A percentile compares a stretch with the other conserved stretches of the same genome.
Evolutionary conservation across 139 green algal genomes (phyloP).

Genomic region (Tetraselmis striata): DNA sequence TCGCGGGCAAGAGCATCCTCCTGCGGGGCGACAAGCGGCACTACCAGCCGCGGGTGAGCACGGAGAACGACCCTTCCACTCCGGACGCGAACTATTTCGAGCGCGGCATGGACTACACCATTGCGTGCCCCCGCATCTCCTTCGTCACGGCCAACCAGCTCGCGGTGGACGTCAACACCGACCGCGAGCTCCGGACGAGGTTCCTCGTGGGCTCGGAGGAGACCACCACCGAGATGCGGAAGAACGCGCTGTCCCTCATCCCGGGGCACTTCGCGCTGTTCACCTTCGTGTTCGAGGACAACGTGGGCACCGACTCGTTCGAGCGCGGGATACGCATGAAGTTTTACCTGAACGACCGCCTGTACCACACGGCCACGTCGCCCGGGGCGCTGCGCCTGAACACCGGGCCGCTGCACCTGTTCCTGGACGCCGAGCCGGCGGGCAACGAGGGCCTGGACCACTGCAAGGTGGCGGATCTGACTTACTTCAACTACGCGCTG

Average conservation of each 20-base stretch:
- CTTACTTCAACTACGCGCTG: neutral
- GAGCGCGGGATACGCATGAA: conserved; percentile 10
- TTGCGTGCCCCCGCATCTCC: neutral
- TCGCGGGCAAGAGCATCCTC: neutral
- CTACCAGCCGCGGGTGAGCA: neutral
- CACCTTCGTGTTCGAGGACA: conserved; percentile 19
- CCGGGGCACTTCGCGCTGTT: conserved; percentile 8
- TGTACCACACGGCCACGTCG: conserved; percentile 1
- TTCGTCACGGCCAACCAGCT: neutral
- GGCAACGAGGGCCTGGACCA: neutral
- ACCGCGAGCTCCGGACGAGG: neutral
- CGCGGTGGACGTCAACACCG: neutral
- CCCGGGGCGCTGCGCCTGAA: neutral
- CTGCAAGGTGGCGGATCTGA: neutral
- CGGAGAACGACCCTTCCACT: neutral
- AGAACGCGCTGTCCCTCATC: conserved; percentile 15
- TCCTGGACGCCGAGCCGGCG: neutral
- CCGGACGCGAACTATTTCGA: neutral
- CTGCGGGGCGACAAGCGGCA: neutral
- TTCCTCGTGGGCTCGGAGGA: neutral
- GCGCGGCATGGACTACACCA: neutral
- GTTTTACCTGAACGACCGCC: conserved; percentile 17
- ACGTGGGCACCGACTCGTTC: conserved; percentile 16
- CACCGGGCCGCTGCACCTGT: neutral
- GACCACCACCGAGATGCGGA: neutral